phyloP scores from a whole-genome alignment of 495 filamentous ascomycete species.

The Penicillium lividum region DNA sequence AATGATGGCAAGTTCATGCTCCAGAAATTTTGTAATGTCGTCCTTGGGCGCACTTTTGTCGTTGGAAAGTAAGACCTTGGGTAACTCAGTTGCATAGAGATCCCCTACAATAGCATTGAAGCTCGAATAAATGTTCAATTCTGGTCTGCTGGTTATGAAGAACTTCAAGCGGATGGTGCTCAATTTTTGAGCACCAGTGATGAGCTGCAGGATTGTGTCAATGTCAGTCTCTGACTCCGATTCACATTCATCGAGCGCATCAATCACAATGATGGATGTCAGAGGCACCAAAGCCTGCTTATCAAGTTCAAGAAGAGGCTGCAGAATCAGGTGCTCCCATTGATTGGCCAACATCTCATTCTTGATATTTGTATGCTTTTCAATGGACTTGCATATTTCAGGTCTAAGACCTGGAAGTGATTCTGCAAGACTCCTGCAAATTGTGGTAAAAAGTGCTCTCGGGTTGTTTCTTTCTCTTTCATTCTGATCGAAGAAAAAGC shows the following conservation, averaged over 20 bases:
- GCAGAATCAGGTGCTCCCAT: background rate
- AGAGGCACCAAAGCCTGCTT: background rate
- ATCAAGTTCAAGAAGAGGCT: background rate
- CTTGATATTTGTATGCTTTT: background rate
- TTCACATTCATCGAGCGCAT: constrained; percentile 7
- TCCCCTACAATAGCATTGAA: background rate
- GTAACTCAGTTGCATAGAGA: background rate
- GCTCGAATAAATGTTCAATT: background rate
- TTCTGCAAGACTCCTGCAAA: background rate
- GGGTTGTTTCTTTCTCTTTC: background rate
- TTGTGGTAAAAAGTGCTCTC: background rate
- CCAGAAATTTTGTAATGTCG: background rate
- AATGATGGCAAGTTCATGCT: background rate
- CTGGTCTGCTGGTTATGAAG: constrained; percentile 4
- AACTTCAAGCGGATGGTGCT: background rate
- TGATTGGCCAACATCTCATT: background rate
- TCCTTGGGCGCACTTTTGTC: background rate
- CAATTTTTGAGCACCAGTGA: background rate
- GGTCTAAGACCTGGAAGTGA: background rate
- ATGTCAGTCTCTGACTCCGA: background rate
- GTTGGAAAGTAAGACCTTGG: background rate
- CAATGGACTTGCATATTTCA: background rate
- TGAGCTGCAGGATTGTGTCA: background rate
- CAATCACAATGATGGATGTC: constrained; percentile 3
- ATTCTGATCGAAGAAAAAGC: constrained; percentile 4